A percentile compares a stretch with the other conserved stretches of the same genome.
These are phyloP conservation scores for Phytophthora sp. DNA, from an alignment of 352 stramenopile species.

Conservation along the genomic window DNA sequence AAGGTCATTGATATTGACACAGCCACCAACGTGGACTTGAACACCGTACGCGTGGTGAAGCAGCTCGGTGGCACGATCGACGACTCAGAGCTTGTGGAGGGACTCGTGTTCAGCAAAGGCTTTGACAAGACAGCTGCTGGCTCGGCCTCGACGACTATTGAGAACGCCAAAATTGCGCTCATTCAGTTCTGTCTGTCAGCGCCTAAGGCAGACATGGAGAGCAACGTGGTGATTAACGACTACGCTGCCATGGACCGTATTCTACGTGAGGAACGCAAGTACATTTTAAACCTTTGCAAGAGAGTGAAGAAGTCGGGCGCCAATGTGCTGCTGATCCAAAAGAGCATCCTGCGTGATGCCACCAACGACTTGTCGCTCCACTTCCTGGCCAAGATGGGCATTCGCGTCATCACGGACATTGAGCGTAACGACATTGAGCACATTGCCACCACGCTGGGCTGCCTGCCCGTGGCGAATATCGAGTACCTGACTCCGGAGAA, in stretches of 20 bases:
- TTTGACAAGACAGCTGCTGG: slow-evolving; percentile 82
- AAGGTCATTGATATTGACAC: slow-evolving; percentile 94
- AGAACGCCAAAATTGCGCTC: slow-evolving; percentile 99
- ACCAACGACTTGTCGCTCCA: slow-evolving; percentile 99
- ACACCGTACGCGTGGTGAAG: slow-evolving; percentile 98
- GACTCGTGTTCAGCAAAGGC: slow-evolving; percentile 98
- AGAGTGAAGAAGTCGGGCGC: slow-evolving; percentile 99
- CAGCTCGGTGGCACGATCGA: slow-evolving; percentile 99
- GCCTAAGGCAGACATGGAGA: slow-evolving; percentile 99
- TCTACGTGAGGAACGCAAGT: slow-evolving; percentile 98
- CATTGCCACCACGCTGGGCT: slow-evolving; percentile 97
- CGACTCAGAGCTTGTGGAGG: slow-evolving; percentile 98
- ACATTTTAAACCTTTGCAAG: slow-evolving; percentile 97
- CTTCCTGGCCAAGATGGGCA: slow-evolving; percentile 99
- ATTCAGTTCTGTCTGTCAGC: slow-evolving; percentile 99
- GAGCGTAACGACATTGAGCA: slow-evolving; percentile 99
- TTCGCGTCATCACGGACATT: slow-evolving; percentile 99
- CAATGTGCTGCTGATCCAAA: slow-evolving; percentile 99
- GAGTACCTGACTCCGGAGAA: slow-evolving; percentile 98
- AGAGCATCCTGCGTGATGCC: slow-evolving; percentile 98
- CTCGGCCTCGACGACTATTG: slow-evolving; percentile 75
- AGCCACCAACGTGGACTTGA: slow-evolving; percentile 97
- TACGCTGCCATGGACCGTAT: slow-evolving; percentile 99
- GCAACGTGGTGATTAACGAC: slow-evolving; percentile 99
- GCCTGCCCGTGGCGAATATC: slow-evolving; percentile 97